Evolutionary conservation across 83 land plant genomes (phyloP).

Genomic region (Picea engelmannii): DNA sequence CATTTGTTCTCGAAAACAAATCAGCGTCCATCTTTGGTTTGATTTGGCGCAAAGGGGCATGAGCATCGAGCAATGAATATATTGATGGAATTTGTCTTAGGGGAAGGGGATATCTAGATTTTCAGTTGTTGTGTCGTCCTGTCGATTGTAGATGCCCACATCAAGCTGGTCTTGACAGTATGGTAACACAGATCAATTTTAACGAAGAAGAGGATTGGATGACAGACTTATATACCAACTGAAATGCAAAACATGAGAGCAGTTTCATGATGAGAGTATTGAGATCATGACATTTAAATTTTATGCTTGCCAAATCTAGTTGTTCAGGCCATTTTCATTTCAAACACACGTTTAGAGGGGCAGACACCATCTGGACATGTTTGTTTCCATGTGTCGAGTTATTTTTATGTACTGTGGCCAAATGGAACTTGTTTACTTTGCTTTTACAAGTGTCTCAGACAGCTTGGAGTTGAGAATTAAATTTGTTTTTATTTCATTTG

Average conservation of each 20-base stretch:
- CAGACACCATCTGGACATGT: not conserved
- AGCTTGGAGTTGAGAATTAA: too few relatives aligned
- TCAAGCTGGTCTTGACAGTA: too few relatives aligned
- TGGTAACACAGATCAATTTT: not conserved
- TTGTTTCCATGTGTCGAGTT: not conserved
- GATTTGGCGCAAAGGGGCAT: too few relatives aligned
- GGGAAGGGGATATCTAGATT: too few relatives aligned
- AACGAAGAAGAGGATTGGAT: not conserved
- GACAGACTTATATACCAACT: not conserved
- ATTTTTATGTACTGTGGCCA: not conserved
- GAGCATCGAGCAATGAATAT: too few relatives aligned
- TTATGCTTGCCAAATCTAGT: not conserved
- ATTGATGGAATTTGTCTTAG: too few relatives aligned
- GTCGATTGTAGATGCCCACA: too few relatives aligned
- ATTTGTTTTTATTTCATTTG: too few relatives aligned
- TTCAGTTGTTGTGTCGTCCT: too few relatives aligned
- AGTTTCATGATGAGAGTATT: not conserved
- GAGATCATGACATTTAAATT: not conserved
- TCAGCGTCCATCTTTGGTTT: too few relatives aligned
- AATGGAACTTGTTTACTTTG: not conserved
- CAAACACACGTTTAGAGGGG: not conserved
- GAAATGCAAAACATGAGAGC: not conserved
- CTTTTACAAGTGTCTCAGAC: too few relatives aligned
- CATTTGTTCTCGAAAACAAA: too few relatives aligned
- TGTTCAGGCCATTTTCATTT: not conserved